phyloP scores from a whole-genome alignment of 2,329 filamentous ascomycete genomes.

The Seiridium cupressi region DNA sequence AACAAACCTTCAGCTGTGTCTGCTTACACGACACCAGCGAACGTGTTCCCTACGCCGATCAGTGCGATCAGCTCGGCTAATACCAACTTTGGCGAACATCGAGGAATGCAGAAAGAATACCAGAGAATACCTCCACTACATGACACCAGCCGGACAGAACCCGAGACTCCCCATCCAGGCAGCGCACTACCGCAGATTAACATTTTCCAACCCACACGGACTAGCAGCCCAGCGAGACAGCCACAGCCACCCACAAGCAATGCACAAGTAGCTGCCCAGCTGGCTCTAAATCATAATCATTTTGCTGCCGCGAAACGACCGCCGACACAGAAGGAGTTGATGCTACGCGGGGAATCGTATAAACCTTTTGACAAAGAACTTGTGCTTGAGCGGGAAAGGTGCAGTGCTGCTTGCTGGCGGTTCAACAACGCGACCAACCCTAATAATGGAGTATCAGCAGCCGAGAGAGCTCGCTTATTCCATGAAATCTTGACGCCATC shows the following conservation, averaged over 20 bases:
- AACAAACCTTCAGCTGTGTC: slow-evolving; percentile 61
- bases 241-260: slow-evolving; percentile 34
- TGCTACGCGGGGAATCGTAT: slow-evolving; percentile 79
- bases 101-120: slow-evolving; percentile 50
- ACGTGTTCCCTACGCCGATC: slow-evolving; percentile 61
- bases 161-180: slow-evolving; percentile 51
- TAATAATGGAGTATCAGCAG: slow-evolving; percentile 65
- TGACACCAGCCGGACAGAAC: slow-evolving; percentile 55
- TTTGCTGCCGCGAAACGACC: slow-evolving; percentile 35
- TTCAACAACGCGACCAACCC: slow-evolving; percentile 86
- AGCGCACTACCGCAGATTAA: slow-evolving; percentile 56
- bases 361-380: slow-evolving; percentile 77
- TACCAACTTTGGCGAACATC: slow-evolving; percentile 26
- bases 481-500: slow-evolving; percentile 67
- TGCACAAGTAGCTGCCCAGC: slow-evolving; percentile 56
- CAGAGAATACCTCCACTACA: slow-evolving; percentile 60
- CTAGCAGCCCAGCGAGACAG: slow-evolving; percentile 41
- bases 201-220: slow-evolving; percentile 48
- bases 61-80: slow-evolving; percentile 46
- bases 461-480: slow-evolving; percentile 69
- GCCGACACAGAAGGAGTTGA: slow-evolving; percentile 81
- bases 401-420: slow-evolving; percentile 75
- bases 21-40: slow-evolving; percentile 42
- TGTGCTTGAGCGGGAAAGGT: slow-evolving; percentile 79
- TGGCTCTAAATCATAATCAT: slow-evolving; percentile 55